A percentile compares a stretch with the other conserved stretches of the same genome.
Evolutionary conservation across 1,284 basidiomycete species (phyloP).

Genomic region (Gastroboletus turbinatus): DNA sequence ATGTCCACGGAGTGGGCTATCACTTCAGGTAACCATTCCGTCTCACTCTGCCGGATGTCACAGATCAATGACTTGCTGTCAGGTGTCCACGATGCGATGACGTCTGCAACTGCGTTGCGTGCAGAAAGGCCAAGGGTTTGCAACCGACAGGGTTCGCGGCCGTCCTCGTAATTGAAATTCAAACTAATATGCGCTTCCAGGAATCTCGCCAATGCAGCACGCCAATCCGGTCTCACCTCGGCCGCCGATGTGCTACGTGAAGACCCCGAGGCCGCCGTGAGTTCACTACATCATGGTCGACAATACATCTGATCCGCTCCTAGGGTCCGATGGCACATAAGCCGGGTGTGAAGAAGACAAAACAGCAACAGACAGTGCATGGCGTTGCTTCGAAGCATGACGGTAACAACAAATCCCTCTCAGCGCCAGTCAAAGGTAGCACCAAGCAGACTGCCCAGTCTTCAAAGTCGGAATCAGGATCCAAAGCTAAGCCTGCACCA

Average conservation of each 20-base stretch:
- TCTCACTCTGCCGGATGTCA: slow-evolving; percentile 1
- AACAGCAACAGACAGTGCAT: slow-evolving; percentile 9
- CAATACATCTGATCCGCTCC: slow-evolving; percentile 6
- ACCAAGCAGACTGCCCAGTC: slow-evolving; percentile 4
- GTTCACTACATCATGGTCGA: slow-evolving; percentile 8
- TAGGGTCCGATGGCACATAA: slow-evolving; percentile 36
- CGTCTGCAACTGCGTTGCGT: slow-evolving; percentile 63
- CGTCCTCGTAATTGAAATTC: neutral
- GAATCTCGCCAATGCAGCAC: slow-evolving; percentile 39
- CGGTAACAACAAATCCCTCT: slow-evolving; percentile 9
- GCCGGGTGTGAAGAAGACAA: slow-evolving; percentile 19
- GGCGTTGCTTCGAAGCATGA: slow-evolving; percentile 3
- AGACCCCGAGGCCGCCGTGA: slow-evolving; percentile 36
- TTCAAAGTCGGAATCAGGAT: slow-evolving; percentile 6
- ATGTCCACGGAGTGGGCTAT: slow-evolving; percentile 43
- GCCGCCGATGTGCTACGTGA: slow-evolving; percentile 40
- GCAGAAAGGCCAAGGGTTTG: slow-evolving; percentile 61
- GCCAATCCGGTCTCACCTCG: slow-evolving; percentile 38
- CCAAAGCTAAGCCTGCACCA: slow-evolving; percentile 11
- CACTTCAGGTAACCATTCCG: slow-evolving; percentile 49
- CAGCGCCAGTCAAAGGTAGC: slow-evolving; percentile 14
- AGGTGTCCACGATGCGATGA: slow-evolving; percentile 71
- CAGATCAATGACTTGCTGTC: slow-evolving; percentile 15
- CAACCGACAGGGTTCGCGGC: slow-evolving; percentile 52
- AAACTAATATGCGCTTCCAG: slow-evolving; percentile 22